phyloP scores from a whole-genome alignment of 257 asterid genomes.

The Ophiorrhiza pumila region DNA sequence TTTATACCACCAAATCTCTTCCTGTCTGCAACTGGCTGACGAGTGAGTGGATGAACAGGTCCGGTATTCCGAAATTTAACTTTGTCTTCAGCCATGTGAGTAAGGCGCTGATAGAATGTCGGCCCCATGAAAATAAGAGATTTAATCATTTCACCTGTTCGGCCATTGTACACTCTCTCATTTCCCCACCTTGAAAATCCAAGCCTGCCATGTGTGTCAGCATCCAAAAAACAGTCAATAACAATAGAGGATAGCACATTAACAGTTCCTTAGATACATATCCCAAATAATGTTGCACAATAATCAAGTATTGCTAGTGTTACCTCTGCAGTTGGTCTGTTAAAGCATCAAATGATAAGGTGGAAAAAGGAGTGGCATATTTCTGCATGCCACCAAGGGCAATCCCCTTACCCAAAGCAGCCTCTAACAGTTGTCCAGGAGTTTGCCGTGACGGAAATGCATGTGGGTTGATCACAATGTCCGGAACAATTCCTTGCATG shows the following conservation, averaged over 20 bases:
- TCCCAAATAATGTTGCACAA: not conserved
- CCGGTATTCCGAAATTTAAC: constrained; percentile 86
- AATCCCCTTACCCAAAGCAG: constrained; percentile 87
- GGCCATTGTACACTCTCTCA: constrained; percentile 79
- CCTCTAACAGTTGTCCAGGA: constrained; percentile 89
- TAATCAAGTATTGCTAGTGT: not conserved
- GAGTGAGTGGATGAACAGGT: constrained; percentile 94
- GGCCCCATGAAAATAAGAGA: constrained; percentile 87
- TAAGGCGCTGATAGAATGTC: constrained; percentile 86
- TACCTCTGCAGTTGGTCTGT: constrained; percentile 85
- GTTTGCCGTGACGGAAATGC: constrained; percentile 98
- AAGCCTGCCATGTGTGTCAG: constrained; percentile 40
- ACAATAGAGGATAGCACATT: not conserved
- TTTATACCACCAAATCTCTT: constrained; percentile 91
- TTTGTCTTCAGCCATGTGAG: constrained; percentile 96
- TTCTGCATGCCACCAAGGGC: constrained; percentile 71
- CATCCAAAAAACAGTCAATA: not conserved
- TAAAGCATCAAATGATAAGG: constrained; percentile 69
- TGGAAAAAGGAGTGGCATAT: constrained; percentile 88
- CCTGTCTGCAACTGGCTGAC: constrained; percentile 95
- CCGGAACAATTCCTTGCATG: constrained; percentile 85
- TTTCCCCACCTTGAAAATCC: constrained; percentile 86
- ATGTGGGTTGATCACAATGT: constrained; percentile 90
- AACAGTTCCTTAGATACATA: not conserved
- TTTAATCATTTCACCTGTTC: constrained; percentile 65